Evolutionary conservation across 2,329 filamentous ascomycete genomes (phyloP), one percentile per base, ranked within the genome.

Genomic region (Aspergillus thermomutatus): DNA sequence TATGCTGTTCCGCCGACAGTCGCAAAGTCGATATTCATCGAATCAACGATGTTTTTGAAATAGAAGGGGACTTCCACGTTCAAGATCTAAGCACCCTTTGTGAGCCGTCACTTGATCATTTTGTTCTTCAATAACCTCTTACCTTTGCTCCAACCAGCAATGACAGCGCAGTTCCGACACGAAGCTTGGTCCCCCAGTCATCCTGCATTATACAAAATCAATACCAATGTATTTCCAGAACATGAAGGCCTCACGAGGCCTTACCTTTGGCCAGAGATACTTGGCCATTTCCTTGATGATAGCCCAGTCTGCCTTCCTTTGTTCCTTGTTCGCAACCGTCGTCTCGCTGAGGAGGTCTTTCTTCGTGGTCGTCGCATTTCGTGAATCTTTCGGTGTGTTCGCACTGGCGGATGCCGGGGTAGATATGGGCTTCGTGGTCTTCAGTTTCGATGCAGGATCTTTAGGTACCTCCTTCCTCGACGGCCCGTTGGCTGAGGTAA

Each of bases 61-160:
- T 97, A 99, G 72, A 99, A 99, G 0, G 94, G 94, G 49, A 99
- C 91, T 78, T 99, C 92, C 17, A 99, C 94, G 74, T 97, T 99
- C 69, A 99, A 81, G 50, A 96, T 74, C 82, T 82, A 71, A 34
- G 56, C 41, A 54, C 27, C 34, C 28, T 37, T 14, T 34, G 46
- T 11, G 37, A 11, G n/a, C n/a, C 8, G 40, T 4, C 21, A 19
- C 7, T 2, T 28, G 9, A n/a, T 11, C 14, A 21, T 28, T 17
- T 4, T 19, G 19, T 4, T 45, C 6, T 10, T 17, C 9, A 9
- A 27, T 43, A 46, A 2, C n/a, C 49, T 60, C 69, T 70, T 66
- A 86, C 86, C 82, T 99, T 99, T 71, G 92, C 91, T 57, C 92
- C 91, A 23, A 99, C 78, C 40, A 99, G 82, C 60, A 99, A 77